phyloP scores from a whole-genome alignment of 257 asterid species.

The Nicotiana knightiana region DNA sequence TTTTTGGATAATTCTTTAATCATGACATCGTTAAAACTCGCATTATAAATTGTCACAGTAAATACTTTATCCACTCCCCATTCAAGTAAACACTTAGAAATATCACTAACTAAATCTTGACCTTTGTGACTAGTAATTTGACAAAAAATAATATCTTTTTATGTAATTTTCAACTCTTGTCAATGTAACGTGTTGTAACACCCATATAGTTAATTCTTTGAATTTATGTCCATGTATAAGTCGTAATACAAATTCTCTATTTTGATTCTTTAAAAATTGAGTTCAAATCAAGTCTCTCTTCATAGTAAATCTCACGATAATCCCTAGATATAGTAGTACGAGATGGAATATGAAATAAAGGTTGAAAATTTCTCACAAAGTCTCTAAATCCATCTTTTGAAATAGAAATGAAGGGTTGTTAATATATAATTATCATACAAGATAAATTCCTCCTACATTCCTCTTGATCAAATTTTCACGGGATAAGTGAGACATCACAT shows the following conservation, averaged over 20 bases:
- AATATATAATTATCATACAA: slow-evolving; percentile 2
- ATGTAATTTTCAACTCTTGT: background rate
- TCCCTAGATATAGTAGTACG: background rate
- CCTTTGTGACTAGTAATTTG: slow-evolving; percentile 4
- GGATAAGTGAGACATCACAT: no score
- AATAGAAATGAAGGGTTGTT: slow-evolving; percentile 4
- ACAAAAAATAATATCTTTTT: background rate
- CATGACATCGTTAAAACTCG: background rate
- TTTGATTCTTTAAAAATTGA: background rate
- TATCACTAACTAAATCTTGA: background rate
- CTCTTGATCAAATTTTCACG: background rate
- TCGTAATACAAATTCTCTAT: background rate
- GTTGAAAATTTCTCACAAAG: background rate
- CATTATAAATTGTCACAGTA: slow-evolving; percentile 1
- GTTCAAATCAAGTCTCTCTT: background rate
- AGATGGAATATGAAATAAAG: background rate
- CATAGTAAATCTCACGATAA: background rate
- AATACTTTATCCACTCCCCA: background rate
- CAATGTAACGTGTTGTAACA: background rate
- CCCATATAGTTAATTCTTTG: background rate
- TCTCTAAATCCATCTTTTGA: slow-evolving; percentile 3
- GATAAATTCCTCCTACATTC: background rate
- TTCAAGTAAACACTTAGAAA: background rate
- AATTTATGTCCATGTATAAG: slow-evolving; percentile 13
- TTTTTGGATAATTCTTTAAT: background rate